Base-by-base conservation (phyloP, 2,329 filamentous ascomycete species). In the Domatiomyces globalis region DNA sequence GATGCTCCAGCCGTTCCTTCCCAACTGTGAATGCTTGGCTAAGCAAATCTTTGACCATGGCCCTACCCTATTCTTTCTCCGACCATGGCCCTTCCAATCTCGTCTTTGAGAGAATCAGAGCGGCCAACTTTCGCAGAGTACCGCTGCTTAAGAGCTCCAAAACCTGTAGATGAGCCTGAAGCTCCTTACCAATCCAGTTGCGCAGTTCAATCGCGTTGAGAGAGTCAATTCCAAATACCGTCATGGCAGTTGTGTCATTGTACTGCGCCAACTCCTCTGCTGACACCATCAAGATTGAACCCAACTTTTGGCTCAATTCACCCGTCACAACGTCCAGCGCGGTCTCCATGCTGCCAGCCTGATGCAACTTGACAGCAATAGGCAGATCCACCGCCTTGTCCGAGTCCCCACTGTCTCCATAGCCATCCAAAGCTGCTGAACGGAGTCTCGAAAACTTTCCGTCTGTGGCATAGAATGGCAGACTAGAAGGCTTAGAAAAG, bases 41-140 rank as follows among this genome's bases (percentile, higher is more conserved):
- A 25, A 25, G 22, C 3, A 25, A 51, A 65, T 5, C n/a, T 39
- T 39, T 15, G 33, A 15, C 10, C 5, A 2, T 39, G 10, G 10
- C 64, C 18, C 61, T 65, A 54, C n/a, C n/a, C n/a, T n/a, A n/a
- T n/a, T n/a, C n/a, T 66, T 67, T 65, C 66, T 66, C 53, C 59
- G 60, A 58, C 62, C 47, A 39, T 15, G 33, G 33, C 4, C 33
- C 19, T 10, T 33, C 19, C 33, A 48, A 25, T 48, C 15, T 25
- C 5, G 17, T 33, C 9, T 29, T 48, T 25, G 46, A 48, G 33
- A 48, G 19, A 9, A 48, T 33, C 3, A 33, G 17, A n/a, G 33
- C 15, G 33, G 33, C 33, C 12, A 63, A 48, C 25, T 51, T 53
- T 10, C 54, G 43, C 17, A 62, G 45, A 9, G 51, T 51, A 10